Evolutionary conservation across 805 yeast genomes (phyloP).

Genomic region (Saturnispora gosingensis): DNA sequence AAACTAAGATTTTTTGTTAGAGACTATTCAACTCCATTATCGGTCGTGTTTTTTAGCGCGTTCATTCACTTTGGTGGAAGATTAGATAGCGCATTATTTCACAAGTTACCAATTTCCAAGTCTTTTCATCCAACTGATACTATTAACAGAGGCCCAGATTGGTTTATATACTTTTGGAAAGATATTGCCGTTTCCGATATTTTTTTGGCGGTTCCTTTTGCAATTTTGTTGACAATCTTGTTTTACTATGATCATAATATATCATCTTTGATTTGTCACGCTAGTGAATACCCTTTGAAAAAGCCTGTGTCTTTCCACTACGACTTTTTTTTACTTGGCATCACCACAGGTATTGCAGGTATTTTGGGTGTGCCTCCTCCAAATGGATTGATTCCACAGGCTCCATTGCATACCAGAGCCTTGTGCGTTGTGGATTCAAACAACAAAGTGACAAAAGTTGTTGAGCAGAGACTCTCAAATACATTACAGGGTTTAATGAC

Average conservation of each 20-base stretch:
- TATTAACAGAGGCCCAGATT: slow-evolving; percentile 41
- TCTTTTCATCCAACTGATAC: slow-evolving; percentile 67
- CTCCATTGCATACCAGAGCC: slow-evolving; percentile 84
- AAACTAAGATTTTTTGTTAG: slow-evolving; percentile 58
- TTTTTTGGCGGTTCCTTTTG: slow-evolving; percentile 90
- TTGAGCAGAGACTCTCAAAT: slow-evolving; percentile 85
- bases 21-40: slow-evolving; percentile 79
- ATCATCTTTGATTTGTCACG: slow-evolving; percentile 87
- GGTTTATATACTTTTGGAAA: slow-evolving; percentile 74
- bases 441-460: slow-evolving; percentile 42
- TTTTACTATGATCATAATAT: slow-evolving; percentile 96
- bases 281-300: slow-evolving; percentile 63
- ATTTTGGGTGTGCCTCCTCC: slow-evolving; percentile 91
- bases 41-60: slow-evolving; percentile 89
- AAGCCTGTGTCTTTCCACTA: slow-evolving; percentile 91
- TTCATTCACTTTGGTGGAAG: slow-evolving; percentile 84
- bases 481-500: slow-evolving; percentile 77
- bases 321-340: slow-evolving; percentile 78
- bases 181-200: slow-evolving; percentile 62
- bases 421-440: slow-evolving; percentile 47
- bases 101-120: slow-evolving; percentile 56
- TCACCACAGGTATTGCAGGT: slow-evolving; percentile 83
- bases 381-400: slow-evolving; percentile 94
- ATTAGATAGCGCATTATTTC: slow-evolving; percentile 46
- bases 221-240: slow-evolving; percentile 68